Percentiles rank a stretch among this genome's conserved stretches.
phyloP scores from a whole-genome alignment of 176 grass and related monocot species.

The Carex myosuroides region DNA sequence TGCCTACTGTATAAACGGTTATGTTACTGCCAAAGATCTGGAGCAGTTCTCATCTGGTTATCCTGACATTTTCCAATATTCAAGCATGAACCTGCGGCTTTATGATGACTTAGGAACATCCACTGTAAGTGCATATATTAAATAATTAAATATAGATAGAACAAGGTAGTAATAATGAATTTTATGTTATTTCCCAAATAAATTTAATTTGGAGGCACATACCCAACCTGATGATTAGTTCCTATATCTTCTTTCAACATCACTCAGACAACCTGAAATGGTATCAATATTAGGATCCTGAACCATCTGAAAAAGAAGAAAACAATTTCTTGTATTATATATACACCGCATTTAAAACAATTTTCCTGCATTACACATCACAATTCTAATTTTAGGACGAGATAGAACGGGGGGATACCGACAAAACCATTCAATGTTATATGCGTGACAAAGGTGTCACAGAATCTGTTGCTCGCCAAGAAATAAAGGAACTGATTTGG shows the following conservation, averaged over 20 bases:
- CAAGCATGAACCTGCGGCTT: constrained; percentile 6
- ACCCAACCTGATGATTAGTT: neutral
- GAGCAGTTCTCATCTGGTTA: constrained; percentile 3
- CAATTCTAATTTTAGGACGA: constrained; percentile 4
- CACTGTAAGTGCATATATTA: neutral
- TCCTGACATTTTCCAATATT: neutral
- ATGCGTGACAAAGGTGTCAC: constrained; percentile 14
- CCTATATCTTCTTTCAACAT: neutral
- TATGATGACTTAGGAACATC: constrained; percentile 26
- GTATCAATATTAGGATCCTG: neutral
- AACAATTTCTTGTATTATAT: too few relatives aligned
- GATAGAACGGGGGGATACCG: constrained; percentile 13
- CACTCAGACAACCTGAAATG: neutral
- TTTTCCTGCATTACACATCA: neutral
- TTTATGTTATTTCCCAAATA: neutral
- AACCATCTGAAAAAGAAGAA: neutral
- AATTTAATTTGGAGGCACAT: neutral
- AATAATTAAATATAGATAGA: neutral
- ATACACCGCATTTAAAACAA: too few relatives aligned
- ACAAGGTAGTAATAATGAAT: neutral
- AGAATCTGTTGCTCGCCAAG: neutral
- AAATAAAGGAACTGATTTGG: constrained; percentile 19
- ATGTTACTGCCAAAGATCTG: constrained; percentile 6
- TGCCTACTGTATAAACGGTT: neutral
- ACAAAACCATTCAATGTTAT: constrained; percentile 23